Evolutionary conservation across 441 rosid genomes (phyloP), one percentile per base, ranked within the genome.

Genomic region (Francoa sonchifolia): DNA sequence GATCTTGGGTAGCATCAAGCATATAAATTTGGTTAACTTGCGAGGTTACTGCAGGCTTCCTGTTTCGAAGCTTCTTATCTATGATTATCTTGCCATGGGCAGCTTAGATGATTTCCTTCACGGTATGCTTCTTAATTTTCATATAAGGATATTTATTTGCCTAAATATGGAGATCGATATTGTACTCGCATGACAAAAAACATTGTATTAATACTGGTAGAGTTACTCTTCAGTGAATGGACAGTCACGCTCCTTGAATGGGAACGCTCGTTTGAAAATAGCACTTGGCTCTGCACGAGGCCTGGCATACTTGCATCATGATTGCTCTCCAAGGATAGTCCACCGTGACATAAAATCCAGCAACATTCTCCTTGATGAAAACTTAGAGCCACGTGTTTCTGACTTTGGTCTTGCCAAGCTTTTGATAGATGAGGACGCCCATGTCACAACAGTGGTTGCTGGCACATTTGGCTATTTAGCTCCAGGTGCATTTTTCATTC

Each of bases 341-440:
- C 98, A 89, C 46, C 53, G 98, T 45, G 98, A 89, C 42, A 68
- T 85, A 22, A 89, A 89, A 54, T 85, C 96, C 4, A 86, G 96
- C 4, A 90, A 90, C 59, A 86, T 90, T 43, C 71, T 90, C 1
- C 48, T 90, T 12, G 94, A 90, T 49, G 88, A 64, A 55, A 76
- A 86, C 33, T 90, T 86, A 7, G 96, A 76, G 50, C 68, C 96
- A 13, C 99, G 58, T 43, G 58, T 90, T 11, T 82, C 95, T 14
- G 95, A 84, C 58, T 89, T 89, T 39, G 97, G 97, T 31, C 95
- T 89, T 20, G 97, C 97, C 39, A 82, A 81, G 65, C 95, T 89
- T 61, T 67, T 84, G 63, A 90, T 71, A 16, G 97, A 88, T n/a
- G 94, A 88, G 47, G 95, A 88, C n/a, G 83, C 94, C 17, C 95